Base-by-base conservation (phyloP, 2,329 filamentous ascomycete species). In the Colletotrichum tamarilloi region DNA sequence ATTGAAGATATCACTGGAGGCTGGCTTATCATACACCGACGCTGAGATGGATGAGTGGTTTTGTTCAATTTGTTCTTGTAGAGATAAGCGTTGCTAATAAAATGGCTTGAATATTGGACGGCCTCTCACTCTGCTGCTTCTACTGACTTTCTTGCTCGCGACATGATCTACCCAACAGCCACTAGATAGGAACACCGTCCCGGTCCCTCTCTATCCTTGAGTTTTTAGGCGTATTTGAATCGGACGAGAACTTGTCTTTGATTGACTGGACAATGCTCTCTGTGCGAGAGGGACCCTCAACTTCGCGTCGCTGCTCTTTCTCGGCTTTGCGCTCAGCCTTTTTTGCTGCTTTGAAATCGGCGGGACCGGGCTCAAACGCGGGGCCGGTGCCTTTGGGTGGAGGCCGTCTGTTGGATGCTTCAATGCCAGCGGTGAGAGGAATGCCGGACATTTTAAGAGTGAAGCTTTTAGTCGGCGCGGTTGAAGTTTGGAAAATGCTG, bases 251-350 rank as follows among this genome's bases (percentile, higher is more conserved):
- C 5, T 32, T 56, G 9, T 42, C 28, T 19, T 62, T 69, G 32
- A 62, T n/a, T 2, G 46, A 46, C 5, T 49, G 16, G 1, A 8
- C 5, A 19, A 63, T 7, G 2, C 5, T 30, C 3, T 62, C 14
- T 4, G 35, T 7, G 32, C 60, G 11, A 1, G 55, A 8, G 0
- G 46, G 58, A n/a, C 26, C 42, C 1, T 22, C 30, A 3, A 28
- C 26, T 16, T 56, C 35, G 2, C 56, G 22, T 22, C n/a, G n/a
- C 0, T 46, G 49, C 9, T 70, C 42, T 9, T 69, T 55, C 11
- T 74, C 69, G 11, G 76, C 66, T 26, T 74, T 60, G 57, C 69
- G 62, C n/a, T 77, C 38, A 14, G 72, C 67, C 26, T 75, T 67
- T 19, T 70, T 62, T 8, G 66, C 60, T n/a, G 62, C 69, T 56